Base-by-base conservation (phyloP, 192 early-diverging fungal genomes). In the Obelidium mucronatum region DNA sequence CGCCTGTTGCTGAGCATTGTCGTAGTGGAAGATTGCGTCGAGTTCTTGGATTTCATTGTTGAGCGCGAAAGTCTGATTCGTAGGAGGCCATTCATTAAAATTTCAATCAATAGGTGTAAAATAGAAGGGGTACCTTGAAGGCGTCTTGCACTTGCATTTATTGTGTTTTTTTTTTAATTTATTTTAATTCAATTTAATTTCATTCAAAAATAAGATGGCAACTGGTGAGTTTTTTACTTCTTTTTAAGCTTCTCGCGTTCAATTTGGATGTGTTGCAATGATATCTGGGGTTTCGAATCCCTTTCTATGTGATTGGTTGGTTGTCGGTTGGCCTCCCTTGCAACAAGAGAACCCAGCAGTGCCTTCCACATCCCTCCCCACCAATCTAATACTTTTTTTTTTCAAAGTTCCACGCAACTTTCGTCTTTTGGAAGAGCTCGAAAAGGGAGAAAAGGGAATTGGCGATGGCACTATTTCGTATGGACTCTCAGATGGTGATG, bases 391-490 rank as follows among this genome's bases (percentile, higher is more conserved):
- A n/a, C n/a, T n/a, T n/a, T n/a, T n/a, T n/a, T n/a, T n/a, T n/a
- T n/a, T n/a, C n/a, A n/a, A n/a, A n/a, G 95, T 97, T 80, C 97
- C 97, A 55, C 93, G 96, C 79, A 98, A 96, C 84, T 98, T 99
- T 82, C 89, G 93, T 71, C 91, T 99, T 72, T 85, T 99, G 33
- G 95, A 96, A 72, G 97, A 99, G 82, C 91, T 98, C 35, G 97
- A 99, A 79, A 94, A 95, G 83, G 95, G 95, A 55, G 96, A 97
- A 78, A 98, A 99, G 86, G 94, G 94, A 52, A 89, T 93, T 79
- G 95, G 96, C 62, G 96, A 97, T 82, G 96, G 95, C 8, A 91
- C 92, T 40, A 94, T 92, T 84, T 94, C 91, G 79, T 99, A 98
- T 81, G 97, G 97, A 35, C 87, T 99, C 44, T 86, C 88, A 34